Percentiles rank a stretch among this genome's conserved stretches.
Conservation (phyloP, 768 basidiomycete genomes). For the Boletus coccyginus region DNA sequence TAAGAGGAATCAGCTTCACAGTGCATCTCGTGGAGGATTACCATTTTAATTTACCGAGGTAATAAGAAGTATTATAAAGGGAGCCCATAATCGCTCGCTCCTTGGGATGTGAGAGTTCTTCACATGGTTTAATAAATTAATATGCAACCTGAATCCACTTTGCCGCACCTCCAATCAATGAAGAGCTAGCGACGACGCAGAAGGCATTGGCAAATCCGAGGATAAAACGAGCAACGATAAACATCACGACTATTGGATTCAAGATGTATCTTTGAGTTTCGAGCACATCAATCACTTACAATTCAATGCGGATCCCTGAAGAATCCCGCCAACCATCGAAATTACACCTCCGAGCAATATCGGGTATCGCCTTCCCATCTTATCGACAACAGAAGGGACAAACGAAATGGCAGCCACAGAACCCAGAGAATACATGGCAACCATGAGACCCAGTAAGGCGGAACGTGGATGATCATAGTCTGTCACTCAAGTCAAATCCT, state of each 20-base stretch:
- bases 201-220: constrained; percentile 13
- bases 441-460: constrained; percentile 27
- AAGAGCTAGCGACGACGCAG: constrained; percentile 18
- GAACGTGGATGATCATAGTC: constrained; percentile 55
- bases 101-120: constrained; percentile 19
- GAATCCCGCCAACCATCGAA: too few species aligned
- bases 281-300: too few species aligned
- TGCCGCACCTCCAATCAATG: neutral
- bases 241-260: constrained; percentile 3
- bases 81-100: neutral
- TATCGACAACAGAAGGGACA: constrained; percentile 5
- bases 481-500: constrained; percentile 16
- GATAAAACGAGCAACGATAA: constrained; percentile 15
- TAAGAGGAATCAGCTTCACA: neutral
- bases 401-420: constrained; percentile 53
- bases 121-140: neutral
- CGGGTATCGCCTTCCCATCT: constrained; percentile 5
- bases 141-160: neutral
- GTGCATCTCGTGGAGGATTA: neutral
- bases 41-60: neutral
- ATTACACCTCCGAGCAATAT: too few species aligned
- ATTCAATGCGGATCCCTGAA: too few species aligned
- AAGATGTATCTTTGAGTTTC: neutral
- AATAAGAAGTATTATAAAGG: neutral
- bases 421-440: constrained; percentile 58